A percentile compares a stretch with the other conserved stretches of the same genome.
These are phyloP conservation scores for Penicillium taxi DNA, from an alignment of 495 filamentous ascomycete genomes.

Conservation along the genomic window DNA sequence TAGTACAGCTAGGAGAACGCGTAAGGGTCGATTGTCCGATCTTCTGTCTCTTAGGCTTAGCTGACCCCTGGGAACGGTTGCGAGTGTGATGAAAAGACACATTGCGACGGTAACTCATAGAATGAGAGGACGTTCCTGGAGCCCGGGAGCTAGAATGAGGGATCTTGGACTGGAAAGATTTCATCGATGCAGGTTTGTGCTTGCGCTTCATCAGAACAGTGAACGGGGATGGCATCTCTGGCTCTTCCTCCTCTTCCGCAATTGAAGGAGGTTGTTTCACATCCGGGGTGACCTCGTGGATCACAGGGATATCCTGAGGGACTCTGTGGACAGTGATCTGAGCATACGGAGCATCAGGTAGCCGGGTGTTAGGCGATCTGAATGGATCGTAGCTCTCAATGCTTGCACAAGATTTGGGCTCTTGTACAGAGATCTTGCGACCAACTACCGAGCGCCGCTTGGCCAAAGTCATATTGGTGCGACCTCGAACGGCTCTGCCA, in stretches of 20 bases:
- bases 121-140: conserved; percentile 47
- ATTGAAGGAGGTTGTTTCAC: conserved; percentile 19
- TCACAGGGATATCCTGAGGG: conserved; percentile 5
- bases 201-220: conserved; percentile 30
- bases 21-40: conserved; percentile 13
- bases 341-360: conserved; percentile 38
- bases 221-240: conserved; percentile 22
- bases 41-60: conserved; percentile 20
- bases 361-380: conserved; percentile 52
- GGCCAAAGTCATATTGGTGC: conserved; percentile 27
- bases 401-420: conserved; percentile 38
- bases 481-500: conserved; percentile 11
- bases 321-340: conserved; percentile 62
- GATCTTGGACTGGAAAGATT: conserved; percentile 31
- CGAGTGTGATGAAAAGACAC: conserved; percentile 69
- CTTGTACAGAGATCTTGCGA: conserved; percentile 36
- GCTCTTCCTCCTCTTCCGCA: conserved; percentile 20
- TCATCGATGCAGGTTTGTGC: conserved; percentile 29
- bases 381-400: conserved; percentile 76
- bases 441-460: conserved; percentile 49
- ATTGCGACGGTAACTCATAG: conserved; percentile 60
- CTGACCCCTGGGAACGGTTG: conserved; percentile 36
- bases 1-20: conserved; percentile 22
- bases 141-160: conserved; percentile 50
- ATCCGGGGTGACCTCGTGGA: conserved; percentile 5